Evolutionary conservation across 495 filamentous ascomycete species (phyloP).

Genomic region (Aspergillus haitiensis): DNA sequence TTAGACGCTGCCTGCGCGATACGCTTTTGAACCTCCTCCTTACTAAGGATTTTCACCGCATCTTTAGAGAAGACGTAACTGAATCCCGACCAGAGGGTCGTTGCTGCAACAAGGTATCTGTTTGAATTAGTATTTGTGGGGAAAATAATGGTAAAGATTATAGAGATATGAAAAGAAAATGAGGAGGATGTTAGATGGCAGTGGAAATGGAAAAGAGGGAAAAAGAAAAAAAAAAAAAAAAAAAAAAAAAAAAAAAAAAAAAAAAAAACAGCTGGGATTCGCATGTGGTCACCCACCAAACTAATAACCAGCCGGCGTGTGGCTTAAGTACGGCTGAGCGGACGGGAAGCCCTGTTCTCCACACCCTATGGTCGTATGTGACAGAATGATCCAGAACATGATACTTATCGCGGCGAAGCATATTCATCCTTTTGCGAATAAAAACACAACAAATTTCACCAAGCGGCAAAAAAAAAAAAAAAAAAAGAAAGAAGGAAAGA

Average conservation of each 20-base stretch:
- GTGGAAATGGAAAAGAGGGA: conserved; percentile 14
- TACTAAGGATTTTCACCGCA: conserved; percentile 74
- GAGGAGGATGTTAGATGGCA: conserved; percentile 11
- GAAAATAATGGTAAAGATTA: not conserved
- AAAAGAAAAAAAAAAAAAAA: conserved; percentile 19
- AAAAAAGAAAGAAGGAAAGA: conserved; percentile 9
- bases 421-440: not conserved
- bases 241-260: conserved; percentile 23
- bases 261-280: conserved; percentile 42
- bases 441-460: not conserved
- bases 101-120: conserved; percentile 70
- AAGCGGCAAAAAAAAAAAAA: not conserved
- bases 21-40: conserved; percentile 45
- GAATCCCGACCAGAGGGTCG: conserved; percentile 80
- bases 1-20: conserved; percentile 36
- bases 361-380: conserved; percentile 43
- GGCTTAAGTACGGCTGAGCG: conserved; percentile 45
- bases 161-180: conserved; percentile 5
- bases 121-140: conserved; percentile 8
- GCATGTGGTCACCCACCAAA: conserved; percentile 42
- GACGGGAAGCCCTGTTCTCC: conserved; percentile 45
- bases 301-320: conserved; percentile 43
- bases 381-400: not conserved
- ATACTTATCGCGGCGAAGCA: conserved; percentile 19
- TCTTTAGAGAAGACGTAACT: conserved; percentile 81